Evolutionary conservation across 2,329 filamentous ascomycete species (phyloP), one percentile per base, ranked within the genome.

Genomic region (Aspergillus pseudoglaucus): DNA sequence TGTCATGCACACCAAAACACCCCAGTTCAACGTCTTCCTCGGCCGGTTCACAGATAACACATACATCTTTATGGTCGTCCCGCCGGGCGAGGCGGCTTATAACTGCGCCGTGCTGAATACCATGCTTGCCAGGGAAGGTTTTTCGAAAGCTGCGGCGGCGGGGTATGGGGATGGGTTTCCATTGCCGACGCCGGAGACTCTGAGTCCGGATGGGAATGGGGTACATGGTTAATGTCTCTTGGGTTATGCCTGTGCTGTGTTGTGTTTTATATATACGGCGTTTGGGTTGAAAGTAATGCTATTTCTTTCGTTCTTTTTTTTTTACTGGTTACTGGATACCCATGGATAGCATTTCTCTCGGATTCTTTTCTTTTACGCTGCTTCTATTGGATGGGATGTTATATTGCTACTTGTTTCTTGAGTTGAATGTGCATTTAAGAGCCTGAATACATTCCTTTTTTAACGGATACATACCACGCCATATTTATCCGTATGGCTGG

Each of bases 21-120:
- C 72, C n/a, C 70, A 71, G 41, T 97, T 97, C 74, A 94, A 89
- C 70, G 85, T 96, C 68, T 95, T 97, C 65, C 88, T 96, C 54
- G 88, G 90, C 54, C 88, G 94, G 57, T 90, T 98, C 57, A 98
- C 93, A 2, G 94, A 93, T 46, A 98, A 98, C 69, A 98, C 93
- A 2, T 97, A 97, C 63, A 84, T 98, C 51, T 88, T 95, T 62
- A 88, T 94, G 7, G 85, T 94, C 32, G 81, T 96, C 55, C 90
- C 93, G 0, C 90, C 91, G 0, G 90, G 90, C 20, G 91, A 97
- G 68, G 88, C 88, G 17, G 81, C 88, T 5, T 95, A 95, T 74
- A 96, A 97, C 60, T 83, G 87, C 46, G 90, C 90, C 10, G 83
- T 93, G 67, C 77, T 95, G 55, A 96, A 96, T 64, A 93, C 91